Base-by-base conservation (phyloP, 495 filamentous ascomycete species). In the Penicillium longicatenatum region DNA sequence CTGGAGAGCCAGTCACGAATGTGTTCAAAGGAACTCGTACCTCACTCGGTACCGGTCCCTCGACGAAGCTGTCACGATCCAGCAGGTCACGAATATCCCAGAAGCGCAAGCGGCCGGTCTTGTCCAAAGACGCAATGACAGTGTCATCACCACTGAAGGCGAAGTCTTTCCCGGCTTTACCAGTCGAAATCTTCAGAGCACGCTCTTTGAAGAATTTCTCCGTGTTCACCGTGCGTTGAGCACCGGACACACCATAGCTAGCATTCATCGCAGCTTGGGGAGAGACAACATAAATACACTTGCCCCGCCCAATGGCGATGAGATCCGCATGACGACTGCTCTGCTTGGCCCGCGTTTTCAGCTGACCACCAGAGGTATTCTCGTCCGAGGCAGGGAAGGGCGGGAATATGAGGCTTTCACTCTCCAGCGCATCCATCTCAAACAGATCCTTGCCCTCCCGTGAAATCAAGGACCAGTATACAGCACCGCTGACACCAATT, bases 101-200 rank as follows among this genome's bases (percentile, higher is more conserved):
- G 78, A 99, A 93, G 68, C 93, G 92, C 59, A 98, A 84, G 54
- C 89, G 86, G 17, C 95, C 95, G 53, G 90, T 91, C 76, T 98
- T 98, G 70, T 99, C 95, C 35, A 99, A 85, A 45, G 94, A 96
- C 21, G 93, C 93, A 66, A 99, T 92, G 24, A 91, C 84, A 1
- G 87, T 90, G 68, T 99, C 95, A 74, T 98, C 95, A 65, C 93
- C 91, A 70, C 92, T 96, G 75, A 99, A 99, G 46, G 87, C 85
- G 69, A 98, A 99, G 64, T 99, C 95, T 72, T 99, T 98, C 30
- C 92, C 93, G 47, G 95, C 95, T 75, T 99, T 99, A 50, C 95
- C 95, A 52, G 92, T 97, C 45, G 90, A 89, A 70, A 99, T 94
- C 73, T 91, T 93, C 58, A 97, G 79, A 39, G 88, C 85, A 64